Evolutionary conservation across 2,329 filamentous ascomycete species (phyloP).

Genomic region (Didymella pinodella): DNA sequence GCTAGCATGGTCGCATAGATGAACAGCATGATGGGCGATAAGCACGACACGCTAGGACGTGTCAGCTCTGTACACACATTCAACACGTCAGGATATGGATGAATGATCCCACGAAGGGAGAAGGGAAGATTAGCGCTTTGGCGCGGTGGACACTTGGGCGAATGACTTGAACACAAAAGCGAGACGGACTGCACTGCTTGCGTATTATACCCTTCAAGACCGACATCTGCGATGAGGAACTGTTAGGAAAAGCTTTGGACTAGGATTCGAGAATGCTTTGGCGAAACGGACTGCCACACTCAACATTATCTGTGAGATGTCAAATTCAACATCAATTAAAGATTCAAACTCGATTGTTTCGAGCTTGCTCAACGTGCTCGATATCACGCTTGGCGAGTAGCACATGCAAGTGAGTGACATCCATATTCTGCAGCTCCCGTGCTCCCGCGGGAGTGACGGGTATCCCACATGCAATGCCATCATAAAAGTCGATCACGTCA

Average conservation of each 20-base stretch:
- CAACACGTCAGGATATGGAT: conserved; percentile 24
- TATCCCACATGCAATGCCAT: not conserved
- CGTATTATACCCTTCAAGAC: conserved; percentile 43
- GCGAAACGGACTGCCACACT: conserved; percentile 20
- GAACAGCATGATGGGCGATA: conserved; percentile 21
- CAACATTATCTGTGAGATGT: conserved; percentile 20
- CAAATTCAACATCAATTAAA: conserved; percentile 15
- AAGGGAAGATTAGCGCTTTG: conserved; percentile 12
- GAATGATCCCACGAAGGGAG: conserved; percentile 19
- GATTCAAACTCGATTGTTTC: not conserved
- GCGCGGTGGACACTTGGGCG: conserved; percentile 13
- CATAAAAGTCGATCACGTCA: not conserved
- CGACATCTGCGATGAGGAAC: conserved; percentile 28
- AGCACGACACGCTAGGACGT: conserved; percentile 25
- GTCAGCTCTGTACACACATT: conserved; percentile 31
- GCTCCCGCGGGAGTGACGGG: not conserved
- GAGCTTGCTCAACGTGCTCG: not conserved
- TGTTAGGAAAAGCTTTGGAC: conserved; percentile 20
- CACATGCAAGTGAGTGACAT: not conserved
- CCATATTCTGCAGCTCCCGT: not conserved
- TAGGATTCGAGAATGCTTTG: conserved; percentile 21
- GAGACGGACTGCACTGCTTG: conserved; percentile 31
- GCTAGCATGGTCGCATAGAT: conserved; percentile 68
- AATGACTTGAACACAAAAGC: conserved; percentile 28
- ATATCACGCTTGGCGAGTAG: not conserved